Evolutionary conservation across 140 eudicot species (phyloP), one percentile per base, ranked within the genome.

Genomic region (Oenanthe javanica): DNA sequence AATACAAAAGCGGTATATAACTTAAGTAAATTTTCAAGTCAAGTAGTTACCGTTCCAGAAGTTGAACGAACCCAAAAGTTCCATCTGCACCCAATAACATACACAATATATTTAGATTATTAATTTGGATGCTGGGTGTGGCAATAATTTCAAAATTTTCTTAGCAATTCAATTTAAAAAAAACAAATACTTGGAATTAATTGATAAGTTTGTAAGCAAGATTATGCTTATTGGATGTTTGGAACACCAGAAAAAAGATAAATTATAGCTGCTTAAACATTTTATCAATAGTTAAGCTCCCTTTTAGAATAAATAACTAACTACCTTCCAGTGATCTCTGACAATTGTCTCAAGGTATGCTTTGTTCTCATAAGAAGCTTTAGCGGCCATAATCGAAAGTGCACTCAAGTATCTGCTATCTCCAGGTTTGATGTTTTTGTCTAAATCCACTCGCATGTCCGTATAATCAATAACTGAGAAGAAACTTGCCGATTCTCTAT

Each of bases 341-440:
- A 92, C 91, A 0, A 84, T 83, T 13, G 74, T 70, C 76, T 79
- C 50, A 76, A 90, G 79, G 81, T 77, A 84, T 8, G 92, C 89
- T 25, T 78, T n/a, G 59, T 90, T 92, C 83, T 92, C 97, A n/a
- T 92, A 92, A 9, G 93, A 88, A 82, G 82, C 67, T 87, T 90
- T 92, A 31, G 97, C 88, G 0, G 97, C 95, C 95, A 88, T 88
- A 31, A 88, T 77, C 13, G 90, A 85, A 12, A 91, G 90, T 15
- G 85, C 84, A 1, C 86, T 86, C 47, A 82, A 54, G 77, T 87
- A 92, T 82, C 88, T 85, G 3, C 83, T 75, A 83, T 89, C 88
- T 9, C 85, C 86, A 36, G 82, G 88, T 70, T 83, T 82, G 6
- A 87, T 86, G 49, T 38, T 86, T 27, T 47, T 67, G 83, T 87